Evolutionary conservation across 805 yeast species (phyloP).

Genomic region (Wickerhamomyces ciferrii): DNA sequence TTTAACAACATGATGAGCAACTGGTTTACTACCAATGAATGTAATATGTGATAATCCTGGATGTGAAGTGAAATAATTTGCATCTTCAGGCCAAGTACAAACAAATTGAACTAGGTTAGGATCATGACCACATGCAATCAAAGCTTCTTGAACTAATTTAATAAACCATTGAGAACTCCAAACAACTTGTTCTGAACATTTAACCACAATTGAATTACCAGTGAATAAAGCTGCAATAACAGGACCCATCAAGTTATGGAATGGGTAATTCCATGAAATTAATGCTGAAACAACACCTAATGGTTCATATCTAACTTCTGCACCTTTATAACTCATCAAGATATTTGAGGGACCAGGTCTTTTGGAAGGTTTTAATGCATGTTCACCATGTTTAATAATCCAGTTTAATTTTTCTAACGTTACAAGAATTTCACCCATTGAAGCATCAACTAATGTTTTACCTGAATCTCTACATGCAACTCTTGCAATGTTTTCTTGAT

Average conservation of each 20-base stretch:
- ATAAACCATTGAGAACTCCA: slow-evolving; percentile 89
- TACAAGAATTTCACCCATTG: slow-evolving; percentile 94
- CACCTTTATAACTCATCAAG: slow-evolving; percentile 85
- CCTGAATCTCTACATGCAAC: slow-evolving; percentile 97
- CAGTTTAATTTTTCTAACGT: slow-evolving; percentile 90
- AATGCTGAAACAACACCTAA: slow-evolving; percentile 81
- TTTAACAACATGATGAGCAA: slow-evolving; percentile 80
- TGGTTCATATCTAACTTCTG: slow-evolving; percentile 92
- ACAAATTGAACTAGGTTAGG: slow-evolving; percentile 84
- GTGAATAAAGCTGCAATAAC: slow-evolving; percentile 82
- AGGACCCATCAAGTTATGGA: slow-evolving; percentile 93
- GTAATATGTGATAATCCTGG: slow-evolving; percentile 83
- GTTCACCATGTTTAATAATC: slow-evolving; percentile 81
- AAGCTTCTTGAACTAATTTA: slow-evolving; percentile 63
- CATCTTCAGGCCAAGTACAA: slow-evolving; percentile 85
- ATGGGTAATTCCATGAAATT: slow-evolving; percentile 97
- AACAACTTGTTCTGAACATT: slow-evolving; percentile 93
- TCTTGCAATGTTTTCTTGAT: slow-evolving; percentile 84
- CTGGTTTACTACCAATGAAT: slow-evolving; percentile 93
- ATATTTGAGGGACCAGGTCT: slow-evolving; percentile 87
- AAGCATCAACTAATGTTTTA: slow-evolving; percentile 91
- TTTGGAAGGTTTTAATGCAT: slow-evolving; percentile 51
- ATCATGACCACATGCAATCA: slow-evolving; percentile 68
- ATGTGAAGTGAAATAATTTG: slow-evolving; percentile 81
- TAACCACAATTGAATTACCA: slow-evolving; percentile 87